phyloP scores from a whole-genome alignment of 176 grass and related monocot genomes.

The Elaeis guineensis region DNA sequence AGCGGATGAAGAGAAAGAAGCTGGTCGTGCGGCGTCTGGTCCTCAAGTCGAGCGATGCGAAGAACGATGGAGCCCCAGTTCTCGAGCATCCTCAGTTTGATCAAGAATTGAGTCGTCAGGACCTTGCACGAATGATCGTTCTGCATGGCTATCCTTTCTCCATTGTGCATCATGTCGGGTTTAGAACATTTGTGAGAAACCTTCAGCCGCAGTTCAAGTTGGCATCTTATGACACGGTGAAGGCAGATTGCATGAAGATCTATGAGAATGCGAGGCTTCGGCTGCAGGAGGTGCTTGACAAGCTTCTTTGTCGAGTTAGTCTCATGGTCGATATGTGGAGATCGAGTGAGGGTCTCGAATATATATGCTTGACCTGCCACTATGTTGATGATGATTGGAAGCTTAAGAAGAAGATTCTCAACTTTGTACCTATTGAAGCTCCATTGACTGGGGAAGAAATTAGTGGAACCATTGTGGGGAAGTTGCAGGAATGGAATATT shows the following conservation, averaged over 20 bases:
- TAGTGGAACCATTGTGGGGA: slow-evolving; percentile 57
- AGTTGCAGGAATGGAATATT: slow-evolving; percentile 68
- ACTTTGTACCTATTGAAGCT: slow-evolving; percentile 63
- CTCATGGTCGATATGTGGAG: slow-evolving; percentile 89
- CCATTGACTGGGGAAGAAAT: slow-evolving; percentile 39
- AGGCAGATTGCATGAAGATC: slow-evolving; percentile 88
- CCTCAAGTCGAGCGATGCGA: slow-evolving; percentile 30
- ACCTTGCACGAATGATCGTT: slow-evolving; percentile 83
- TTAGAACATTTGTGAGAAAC: slow-evolving; percentile 67
- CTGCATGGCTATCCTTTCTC: slow-evolving; percentile 87
- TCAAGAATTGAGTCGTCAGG: slow-evolving; percentile 73
- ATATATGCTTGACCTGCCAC: slow-evolving; percentile 85
- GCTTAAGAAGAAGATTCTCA: slow-evolving; percentile 84
- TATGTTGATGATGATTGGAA: slow-evolving; percentile 94
- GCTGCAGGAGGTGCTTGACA: slow-evolving; percentile 54
- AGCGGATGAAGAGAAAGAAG: slow-evolving; percentile 64
- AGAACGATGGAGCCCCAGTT: slow-evolving; percentile 30
- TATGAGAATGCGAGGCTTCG: slow-evolving; percentile 61
- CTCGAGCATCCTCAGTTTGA: slow-evolving; percentile 55
- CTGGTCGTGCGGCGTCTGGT: slow-evolving; percentile 69
- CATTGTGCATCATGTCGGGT: slow-evolving; percentile 83
- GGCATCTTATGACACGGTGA: slow-evolving; percentile 61
- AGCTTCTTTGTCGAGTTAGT: slow-evolving; percentile 53
- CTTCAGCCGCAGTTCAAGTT: slow-evolving; percentile 92
- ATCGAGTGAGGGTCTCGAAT: slow-evolving; percentile 56